These are phyloP conservation scores for Phytophthora foliorum DNA, from an alignment of 352 stramenopile species.

Conservation along the genomic window DNA sequence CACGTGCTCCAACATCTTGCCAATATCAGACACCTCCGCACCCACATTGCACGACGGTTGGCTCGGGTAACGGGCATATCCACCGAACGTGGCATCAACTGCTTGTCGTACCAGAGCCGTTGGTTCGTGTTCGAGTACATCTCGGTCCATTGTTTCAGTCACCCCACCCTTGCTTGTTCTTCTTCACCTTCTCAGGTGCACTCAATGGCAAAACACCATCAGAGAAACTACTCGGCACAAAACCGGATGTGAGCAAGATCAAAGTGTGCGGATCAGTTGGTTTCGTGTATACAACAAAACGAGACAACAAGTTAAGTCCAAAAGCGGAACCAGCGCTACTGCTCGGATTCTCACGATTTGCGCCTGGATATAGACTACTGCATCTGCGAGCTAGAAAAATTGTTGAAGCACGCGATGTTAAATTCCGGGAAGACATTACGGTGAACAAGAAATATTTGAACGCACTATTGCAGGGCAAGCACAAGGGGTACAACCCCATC, in stretches of 20 bases:
- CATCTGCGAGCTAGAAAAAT: too few relatives aligned
- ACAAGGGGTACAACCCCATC: not conserved
- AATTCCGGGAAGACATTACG: slow-evolving; percentile 15
- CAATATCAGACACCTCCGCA: slow-evolving; percentile 80
- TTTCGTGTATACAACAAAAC: too few relatives aligned
- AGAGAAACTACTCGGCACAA: too few relatives aligned
- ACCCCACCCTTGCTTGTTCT: slow-evolving; percentile 54
- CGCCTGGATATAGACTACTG: too few relatives aligned
- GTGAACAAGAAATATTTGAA: slow-evolving; percentile 7
- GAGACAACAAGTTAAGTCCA: too few relatives aligned
- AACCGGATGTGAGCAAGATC: too few relatives aligned
- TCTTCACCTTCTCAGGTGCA: slow-evolving; percentile 68
- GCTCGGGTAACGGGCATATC: slow-evolving; percentile 84
- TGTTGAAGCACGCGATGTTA: too few relatives aligned
- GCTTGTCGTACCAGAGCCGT: slow-evolving; percentile 83
- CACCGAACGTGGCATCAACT: slow-evolving; percentile 75
- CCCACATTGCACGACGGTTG: slow-evolving; percentile 80
- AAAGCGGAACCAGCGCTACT: too few relatives aligned
- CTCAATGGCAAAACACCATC: too few relatives aligned
- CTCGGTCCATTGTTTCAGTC: slow-evolving; percentile 67
- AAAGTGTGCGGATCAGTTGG: too few relatives aligned
- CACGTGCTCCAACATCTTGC: slow-evolving; percentile 83
- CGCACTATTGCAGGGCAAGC: not conserved
- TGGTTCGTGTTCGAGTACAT: slow-evolving; percentile 84
- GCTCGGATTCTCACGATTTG: too few relatives aligned